These are phyloP conservation scores for Neopestalotiopsis clavispora DNA, from an alignment of 2,329 filamentous ascomycete genomes.

Conservation along the genomic window DNA sequence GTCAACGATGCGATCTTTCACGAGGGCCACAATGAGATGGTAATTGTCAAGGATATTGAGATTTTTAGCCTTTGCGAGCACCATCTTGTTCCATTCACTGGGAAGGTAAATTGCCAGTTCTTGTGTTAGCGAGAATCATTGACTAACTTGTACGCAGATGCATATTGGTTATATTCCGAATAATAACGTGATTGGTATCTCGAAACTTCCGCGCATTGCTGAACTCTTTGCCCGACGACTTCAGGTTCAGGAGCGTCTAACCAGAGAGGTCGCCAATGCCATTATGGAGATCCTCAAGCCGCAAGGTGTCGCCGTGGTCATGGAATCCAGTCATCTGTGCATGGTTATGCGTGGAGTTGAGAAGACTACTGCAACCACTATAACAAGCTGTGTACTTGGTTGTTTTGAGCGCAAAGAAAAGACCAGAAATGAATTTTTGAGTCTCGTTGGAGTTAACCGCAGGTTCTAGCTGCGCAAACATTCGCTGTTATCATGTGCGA, in stretches of 20 bases:
- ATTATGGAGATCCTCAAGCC: slow-evolving; percentile 93
- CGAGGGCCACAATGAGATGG: slow-evolving; percentile 95
- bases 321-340: slow-evolving; percentile 95
- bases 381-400: slow-evolving; percentile 97
- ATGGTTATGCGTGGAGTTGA: slow-evolving; percentile 99
- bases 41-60: slow-evolving; percentile 98
- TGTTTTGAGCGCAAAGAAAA: slow-evolving; percentile 92
- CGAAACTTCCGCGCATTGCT: slow-evolving; percentile 92
- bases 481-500: neutral
- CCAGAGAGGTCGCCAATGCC: slow-evolving; percentile 93
- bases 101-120: slow-evolving; percentile 69
- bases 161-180: slow-evolving; percentile 98
- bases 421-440: slow-evolving; percentile 95
- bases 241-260: slow-evolving; percentile 95
- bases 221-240: slow-evolving; percentile 95
- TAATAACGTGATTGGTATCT: slow-evolving; percentile 87
- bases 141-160: slow-evolving; percentile 66
- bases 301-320: slow-evolving; percentile 93
- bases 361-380: slow-evolving; percentile 85
- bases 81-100: slow-evolving; percentile 93
- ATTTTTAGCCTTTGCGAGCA: slow-evolving; percentile 95
- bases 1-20: slow-evolving; percentile 95
- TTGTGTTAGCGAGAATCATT: neutral
- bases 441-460: slow-evolving; percentile 69
- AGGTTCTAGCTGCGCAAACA: slow-evolving; percentile 19